Percentiles rank a stretch among this genome's conserved stretches.
phyloP scores from a whole-genome alignment of 352 stramenopile genomes.

The Phytophthora boehmeriae region DNA sequence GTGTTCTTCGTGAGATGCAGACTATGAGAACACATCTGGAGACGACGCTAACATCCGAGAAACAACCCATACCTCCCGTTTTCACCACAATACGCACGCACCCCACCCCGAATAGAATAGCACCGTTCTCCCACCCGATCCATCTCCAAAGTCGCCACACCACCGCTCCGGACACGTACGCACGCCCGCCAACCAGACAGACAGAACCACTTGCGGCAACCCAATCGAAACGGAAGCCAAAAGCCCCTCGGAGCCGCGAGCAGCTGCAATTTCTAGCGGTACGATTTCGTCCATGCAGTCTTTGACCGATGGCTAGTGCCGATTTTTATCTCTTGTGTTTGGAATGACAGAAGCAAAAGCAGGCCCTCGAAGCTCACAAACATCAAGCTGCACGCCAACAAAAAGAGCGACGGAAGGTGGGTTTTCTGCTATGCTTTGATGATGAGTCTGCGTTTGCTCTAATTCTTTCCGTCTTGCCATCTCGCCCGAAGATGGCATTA shows the following conservation, averaged over 20 bases:
- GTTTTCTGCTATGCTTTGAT: not conserved
- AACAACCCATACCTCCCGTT: not conserved
- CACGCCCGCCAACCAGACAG: constrained; percentile 1
- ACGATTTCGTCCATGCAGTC: constrained; percentile 3
- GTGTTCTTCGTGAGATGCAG: constrained; percentile 56
- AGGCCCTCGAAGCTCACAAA: constrained; percentile 50
- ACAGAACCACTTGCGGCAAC: not conserved
- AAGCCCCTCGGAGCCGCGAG: constrained; percentile 44
- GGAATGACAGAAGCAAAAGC: constrained; percentile 52
- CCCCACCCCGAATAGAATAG: not conserved
- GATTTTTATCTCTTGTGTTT: constrained; percentile 1
- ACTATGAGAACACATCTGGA: constrained; percentile 53
- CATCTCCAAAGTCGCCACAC: constrained; percentile 8
- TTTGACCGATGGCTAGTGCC: constrained; percentile 2
- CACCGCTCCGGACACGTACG: not conserved
- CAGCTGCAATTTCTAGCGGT: constrained; percentile 60
- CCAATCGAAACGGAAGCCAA: constrained; percentile 16
- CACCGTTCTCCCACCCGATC: not conserved
- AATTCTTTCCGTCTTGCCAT: too few species aligned
- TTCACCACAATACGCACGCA: not conserved
- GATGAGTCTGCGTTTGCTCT: not conserved
- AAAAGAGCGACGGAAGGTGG: constrained; percentile 60
- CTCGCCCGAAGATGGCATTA: constrained; percentile 37
- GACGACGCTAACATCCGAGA: not conserved
- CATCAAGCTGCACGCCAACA: constrained; percentile 46